A percentile compares a stretch with the other conserved stretches of the same genome.
Conservation (phyloP, 2,329 filamentous ascomycete species). For the Plenodomus biglobosus region DNA sequence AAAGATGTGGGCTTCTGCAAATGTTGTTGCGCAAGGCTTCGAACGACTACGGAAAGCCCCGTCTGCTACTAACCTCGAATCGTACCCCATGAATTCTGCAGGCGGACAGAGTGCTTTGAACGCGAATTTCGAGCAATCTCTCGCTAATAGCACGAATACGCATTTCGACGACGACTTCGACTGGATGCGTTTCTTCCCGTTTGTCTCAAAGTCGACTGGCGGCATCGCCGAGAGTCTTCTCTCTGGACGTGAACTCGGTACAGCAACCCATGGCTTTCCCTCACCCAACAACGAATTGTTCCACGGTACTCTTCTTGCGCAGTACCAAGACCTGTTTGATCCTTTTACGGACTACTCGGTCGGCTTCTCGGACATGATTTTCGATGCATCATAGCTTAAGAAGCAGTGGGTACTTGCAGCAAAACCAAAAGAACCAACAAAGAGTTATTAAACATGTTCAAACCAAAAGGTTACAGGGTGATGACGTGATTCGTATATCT, state of each 20-base stretch:
- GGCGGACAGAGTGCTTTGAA: not conserved
- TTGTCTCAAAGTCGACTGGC: constrained; percentile 21
- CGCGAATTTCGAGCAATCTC: not conserved
- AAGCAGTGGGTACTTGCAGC: not conserved
- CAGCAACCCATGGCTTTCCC: constrained; percentile 23
- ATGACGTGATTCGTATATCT: not conserved
- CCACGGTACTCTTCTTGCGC: constrained; percentile 22
- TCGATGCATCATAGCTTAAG: not conserved
- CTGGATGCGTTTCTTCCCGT: constrained; percentile 29
- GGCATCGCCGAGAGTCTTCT: constrained; percentile 22
- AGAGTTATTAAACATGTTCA: no score
- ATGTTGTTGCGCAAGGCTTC: constrained; percentile 23
- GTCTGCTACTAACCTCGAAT: not conserved
- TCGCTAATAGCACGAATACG: not conserved
- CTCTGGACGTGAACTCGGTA: constrained; percentile 18
- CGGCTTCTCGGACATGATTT: constrained; percentile 6
- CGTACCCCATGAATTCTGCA: not conserved
- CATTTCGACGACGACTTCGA: constrained; percentile 15
- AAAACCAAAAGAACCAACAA: no score
- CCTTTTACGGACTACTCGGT: constrained; percentile 20
- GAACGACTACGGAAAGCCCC: constrained; percentile 18
- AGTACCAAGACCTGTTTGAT: constrained; percentile 26
- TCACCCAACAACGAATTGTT: constrained; percentile 25
- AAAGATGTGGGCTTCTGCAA: constrained; percentile 28
- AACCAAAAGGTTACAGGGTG: no score